A percentile compares a stretch with the other conserved stretches of the same genome.
Evolutionary conservation across 1,284 basidiomycete genomes (phyloP).

Genomic region (Ceratobasidium theobromae): DNA sequence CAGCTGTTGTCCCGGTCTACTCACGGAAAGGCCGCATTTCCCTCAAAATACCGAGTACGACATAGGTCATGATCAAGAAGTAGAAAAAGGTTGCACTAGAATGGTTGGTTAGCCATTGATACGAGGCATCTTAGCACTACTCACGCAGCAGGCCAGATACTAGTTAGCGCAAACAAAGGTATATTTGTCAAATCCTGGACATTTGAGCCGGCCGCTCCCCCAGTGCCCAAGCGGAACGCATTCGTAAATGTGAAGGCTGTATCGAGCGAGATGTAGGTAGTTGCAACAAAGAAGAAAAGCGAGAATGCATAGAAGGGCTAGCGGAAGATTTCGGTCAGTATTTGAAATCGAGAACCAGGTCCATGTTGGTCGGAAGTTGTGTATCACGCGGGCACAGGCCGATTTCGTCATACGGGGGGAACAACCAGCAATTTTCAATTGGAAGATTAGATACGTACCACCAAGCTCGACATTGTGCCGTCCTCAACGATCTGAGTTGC

Average conservation of each 20-base stretch:
- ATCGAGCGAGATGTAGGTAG: constrained; percentile 78
- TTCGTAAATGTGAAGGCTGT: constrained; percentile 64
- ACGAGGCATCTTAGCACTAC: constrained; percentile 41
- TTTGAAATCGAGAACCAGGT: neutral
- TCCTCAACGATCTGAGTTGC: constrained; percentile 74
- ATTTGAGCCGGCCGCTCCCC: constrained; percentile 45
- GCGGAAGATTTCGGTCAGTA: neutral
- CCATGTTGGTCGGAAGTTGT: neutral
- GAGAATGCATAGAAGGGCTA: constrained; percentile 66
- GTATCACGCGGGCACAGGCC: constrained; percentile 17
- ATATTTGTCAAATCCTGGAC: constrained; percentile 59
- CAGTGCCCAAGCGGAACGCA: constrained; percentile 46
- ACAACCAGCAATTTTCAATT: constrained; percentile 1
- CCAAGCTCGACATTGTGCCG: constrained; percentile 67
- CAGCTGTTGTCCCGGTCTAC: constrained; percentile 32
- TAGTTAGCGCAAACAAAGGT: constrained; percentile 74
- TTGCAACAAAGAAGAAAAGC: constrained; percentile 64
- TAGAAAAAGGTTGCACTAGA: constrained; percentile 66
- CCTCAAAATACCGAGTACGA: constrained; percentile 67
- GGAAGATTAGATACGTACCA: constrained; percentile 51
- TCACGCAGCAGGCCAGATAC: constrained; percentile 80
- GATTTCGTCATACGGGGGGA: neutral
- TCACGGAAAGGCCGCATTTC: constrained; percentile 67
- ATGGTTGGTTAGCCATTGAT: neutral
- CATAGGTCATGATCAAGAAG: constrained; percentile 70